Base-by-base conservation (phyloP, 2,329 filamentous ascomycete genomes). In the Calonectria henricotiae region DNA sequence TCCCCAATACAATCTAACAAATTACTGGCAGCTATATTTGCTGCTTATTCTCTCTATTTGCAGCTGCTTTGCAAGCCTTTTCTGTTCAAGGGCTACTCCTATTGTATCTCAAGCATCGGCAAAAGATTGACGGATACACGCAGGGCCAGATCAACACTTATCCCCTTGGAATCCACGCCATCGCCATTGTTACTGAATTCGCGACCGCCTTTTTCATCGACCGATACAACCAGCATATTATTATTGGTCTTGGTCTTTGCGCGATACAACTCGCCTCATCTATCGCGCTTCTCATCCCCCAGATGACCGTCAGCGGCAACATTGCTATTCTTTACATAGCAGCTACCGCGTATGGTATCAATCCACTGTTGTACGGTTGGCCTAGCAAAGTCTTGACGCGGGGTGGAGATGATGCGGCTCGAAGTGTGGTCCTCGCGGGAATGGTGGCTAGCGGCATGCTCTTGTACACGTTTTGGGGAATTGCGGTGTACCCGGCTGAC, bases 381-480 rank as follows among this genome's bases (percentile, higher is more conserved):
- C 73, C 78, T 0, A 77, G 69, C 30, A 79, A 76, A 5, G 79
- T 79, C 1, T 9, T 71, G 0, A 71, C 72, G 0, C 49, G 73
- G 1, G 73, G 71, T 0, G 77, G 72, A 1, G 85, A 86, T 17
- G 84, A 86, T 61, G 83, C 84, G 1, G 77, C 79, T 0, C 73
- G 85, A 4, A 81, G 81, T 6, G 79, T 86, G 0, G 82, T 82
- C 0, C 66, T 86, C 0, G 83, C 82, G 35, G 77, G 79, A 1
- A 85, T 86, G 83, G 83, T 82, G 0, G 81, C 83, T 13, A 79
- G 80, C 9, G 80, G 82, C 20, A 80, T 80, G 6, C 74, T 83
- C 0, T 60, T 86, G 17, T 86, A 84, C 71, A 85, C 85, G 0
- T 86, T 85, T 32, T 86, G 85, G 84, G 84, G 84, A 0, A 84